A percentile compares a stretch with the other conserved stretches of the same genome.
Conservation (phyloP, 106 monocot species). For the Dioscorea alata region DNA sequence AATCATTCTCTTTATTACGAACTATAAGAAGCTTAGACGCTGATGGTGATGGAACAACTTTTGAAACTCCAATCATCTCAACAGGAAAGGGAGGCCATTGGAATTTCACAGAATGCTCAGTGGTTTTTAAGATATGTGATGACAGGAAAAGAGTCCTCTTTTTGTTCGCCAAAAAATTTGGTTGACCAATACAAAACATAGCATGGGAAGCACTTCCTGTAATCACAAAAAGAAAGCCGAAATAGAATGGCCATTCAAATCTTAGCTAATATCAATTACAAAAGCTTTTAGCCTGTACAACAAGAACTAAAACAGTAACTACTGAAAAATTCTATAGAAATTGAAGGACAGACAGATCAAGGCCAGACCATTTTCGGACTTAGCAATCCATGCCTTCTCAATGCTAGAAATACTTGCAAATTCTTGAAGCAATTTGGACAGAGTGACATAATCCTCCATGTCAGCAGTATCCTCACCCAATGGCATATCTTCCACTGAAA, state of each 20-base stretch:
- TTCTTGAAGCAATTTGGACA: conserved; percentile 76
- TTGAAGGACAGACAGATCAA: neutral
- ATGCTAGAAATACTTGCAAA: conserved; percentile 60
- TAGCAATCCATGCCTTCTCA: conserved; percentile 81
- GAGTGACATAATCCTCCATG: conserved; percentile 62
- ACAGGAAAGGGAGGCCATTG: conserved; percentile 90
- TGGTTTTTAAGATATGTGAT: conserved; percentile 54
- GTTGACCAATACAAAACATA: conserved; percentile 73
- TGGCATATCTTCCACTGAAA: conserved; percentile 32
- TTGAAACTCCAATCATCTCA: conserved; percentile 70
- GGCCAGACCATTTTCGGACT: conserved; percentile 53
- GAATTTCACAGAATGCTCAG: conserved; percentile 44
- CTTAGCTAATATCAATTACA: neutral
- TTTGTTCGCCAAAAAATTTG: conserved; percentile 66
- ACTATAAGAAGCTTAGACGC: conserved; percentile 80
- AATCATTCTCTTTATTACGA: conserved; percentile 65
- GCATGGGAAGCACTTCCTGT: conserved; percentile 47
- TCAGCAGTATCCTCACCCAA: conserved; percentile 38
- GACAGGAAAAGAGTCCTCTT: conserved; percentile 56
- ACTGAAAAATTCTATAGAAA: neutral
- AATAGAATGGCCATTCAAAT: neutral
- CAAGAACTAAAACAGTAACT: neutral
- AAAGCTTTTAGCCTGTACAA: conserved; percentile 3
- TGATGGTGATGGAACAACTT: conserved; percentile 84
- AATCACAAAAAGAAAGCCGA: neutral